These are phyloP conservation scores for Fennellomyces sp. DNA, from an alignment of 371 early-diverging fungal genomes.

Conservation along the genomic window DNA sequence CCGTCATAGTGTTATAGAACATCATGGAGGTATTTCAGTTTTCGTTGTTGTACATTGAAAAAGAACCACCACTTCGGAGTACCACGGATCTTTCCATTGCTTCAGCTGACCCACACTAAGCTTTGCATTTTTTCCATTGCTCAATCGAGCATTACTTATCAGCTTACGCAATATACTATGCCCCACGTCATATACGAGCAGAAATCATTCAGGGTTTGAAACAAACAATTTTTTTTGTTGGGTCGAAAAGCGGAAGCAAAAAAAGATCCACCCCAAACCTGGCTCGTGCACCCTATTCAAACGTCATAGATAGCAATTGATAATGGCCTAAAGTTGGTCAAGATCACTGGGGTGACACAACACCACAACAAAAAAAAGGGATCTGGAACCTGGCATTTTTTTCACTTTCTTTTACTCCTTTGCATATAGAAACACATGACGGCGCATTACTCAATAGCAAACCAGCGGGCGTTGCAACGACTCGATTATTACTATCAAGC, in stretches of 20 bases:
- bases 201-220: too few relatives aligned
- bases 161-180: too few relatives aligned
- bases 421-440: not conserved
- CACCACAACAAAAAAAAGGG: not conserved
- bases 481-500: constrained; percentile 81
- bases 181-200: too few relatives aligned
- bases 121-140: too few relatives aligned
- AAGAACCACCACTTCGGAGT: too few relatives aligned
- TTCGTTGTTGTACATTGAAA: too few relatives aligned
- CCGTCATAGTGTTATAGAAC: too few relatives aligned
- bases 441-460: constrained; percentile 1
- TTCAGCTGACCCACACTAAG: too few relatives aligned
- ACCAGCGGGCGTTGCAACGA: constrained; percentile 40
- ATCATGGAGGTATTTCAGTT: too few relatives aligned
- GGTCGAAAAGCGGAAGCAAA: not conserved
- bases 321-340: not conserved
- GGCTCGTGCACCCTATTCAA: constrained; percentile 1
- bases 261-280: not conserved
- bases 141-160: too few relatives aligned
- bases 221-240: too few relatives aligned
- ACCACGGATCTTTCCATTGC: too few relatives aligned
- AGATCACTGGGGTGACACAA: constrained; percentile 5
- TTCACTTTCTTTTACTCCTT: not conserved
- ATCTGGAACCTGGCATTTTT: not conserved
- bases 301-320: not conserved